phyloP scores from a whole-genome alignment of 2,329 filamentous ascomycete genomes.

The Thelonectria discophora region DNA sequence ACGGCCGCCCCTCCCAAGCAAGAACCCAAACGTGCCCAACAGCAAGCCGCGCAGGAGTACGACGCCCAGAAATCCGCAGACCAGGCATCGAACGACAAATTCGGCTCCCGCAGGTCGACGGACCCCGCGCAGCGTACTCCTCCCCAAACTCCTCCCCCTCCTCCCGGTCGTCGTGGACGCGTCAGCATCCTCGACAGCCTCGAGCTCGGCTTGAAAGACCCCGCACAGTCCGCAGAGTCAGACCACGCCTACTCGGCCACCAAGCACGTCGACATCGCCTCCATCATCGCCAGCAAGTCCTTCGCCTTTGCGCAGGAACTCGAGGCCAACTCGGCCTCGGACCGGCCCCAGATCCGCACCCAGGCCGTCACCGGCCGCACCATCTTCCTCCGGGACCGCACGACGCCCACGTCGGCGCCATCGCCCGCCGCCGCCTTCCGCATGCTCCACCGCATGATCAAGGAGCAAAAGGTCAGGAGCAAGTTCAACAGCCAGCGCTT shows the following conservation, averaged over 20 bases:
- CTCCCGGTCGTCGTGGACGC: conserved; percentile 21
- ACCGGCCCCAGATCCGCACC: conserved; percentile 43
- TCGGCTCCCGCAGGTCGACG: too few relatives aligned
- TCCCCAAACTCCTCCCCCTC: conserved; percentile 4
- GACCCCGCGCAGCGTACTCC: too few relatives aligned
- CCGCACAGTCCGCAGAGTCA: conserved; percentile 3
- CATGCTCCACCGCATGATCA: conserved; percentile 51
- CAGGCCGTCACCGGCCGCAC: conserved; percentile 50
- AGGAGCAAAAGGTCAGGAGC: conserved; percentile 64
- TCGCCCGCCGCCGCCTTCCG: conserved; percentile 57
- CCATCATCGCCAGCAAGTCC: conserved; percentile 47
- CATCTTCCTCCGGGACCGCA: conserved; percentile 48
- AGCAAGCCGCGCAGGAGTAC: conserved; percentile 20
- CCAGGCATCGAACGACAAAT: too few relatives aligned
- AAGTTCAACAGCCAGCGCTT: conserved; percentile 70
- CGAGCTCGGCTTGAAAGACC: not conserved
- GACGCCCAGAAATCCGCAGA: conserved; percentile 8
- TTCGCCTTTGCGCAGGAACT: conserved; percentile 31
- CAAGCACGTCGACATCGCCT: conserved; percentile 46
- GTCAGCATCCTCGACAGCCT: not conserved
- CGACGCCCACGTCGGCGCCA: conserved; percentile 42
- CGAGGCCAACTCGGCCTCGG: conserved; percentile 35
- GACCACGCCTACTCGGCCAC: conserved; percentile 40
- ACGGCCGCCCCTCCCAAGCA: conserved; percentile 16
- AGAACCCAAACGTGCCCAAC: conserved; percentile 1